These are phyloP conservation scores for Gossypium stocksii DNA, from an alignment of 345 rosid genomes.

Conservation along the genomic window DNA sequence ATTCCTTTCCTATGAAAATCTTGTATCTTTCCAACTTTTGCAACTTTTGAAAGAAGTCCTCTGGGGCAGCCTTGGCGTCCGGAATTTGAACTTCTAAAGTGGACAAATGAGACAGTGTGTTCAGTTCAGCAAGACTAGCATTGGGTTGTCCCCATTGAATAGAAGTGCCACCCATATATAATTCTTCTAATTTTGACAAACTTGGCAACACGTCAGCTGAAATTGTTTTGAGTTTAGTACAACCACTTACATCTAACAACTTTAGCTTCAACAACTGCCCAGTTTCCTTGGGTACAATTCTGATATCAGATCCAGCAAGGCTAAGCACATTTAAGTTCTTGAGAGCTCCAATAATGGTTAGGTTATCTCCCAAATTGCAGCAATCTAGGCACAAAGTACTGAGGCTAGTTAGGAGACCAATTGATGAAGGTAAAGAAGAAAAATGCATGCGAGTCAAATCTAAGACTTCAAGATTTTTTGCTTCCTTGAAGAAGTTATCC, in stretches of 20 bases:
- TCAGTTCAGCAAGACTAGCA: conserved; percentile 20
- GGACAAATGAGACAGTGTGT: conserved; percentile 12
- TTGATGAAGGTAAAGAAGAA: conserved; percentile 5
- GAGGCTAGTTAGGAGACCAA: conserved; percentile 7
- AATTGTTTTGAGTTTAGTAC: conserved; percentile 5
- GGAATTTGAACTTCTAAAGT: conserved; percentile 9
- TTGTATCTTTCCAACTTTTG: neutral
- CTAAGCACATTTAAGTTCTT: conserved; percentile 20
- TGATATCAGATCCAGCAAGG: neutral
- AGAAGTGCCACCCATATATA: conserved; percentile 8
- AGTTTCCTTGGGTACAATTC: conserved; percentile 18
- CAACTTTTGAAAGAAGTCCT: neutral
- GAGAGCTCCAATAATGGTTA: neutral
- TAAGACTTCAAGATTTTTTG: conserved; percentile 23
- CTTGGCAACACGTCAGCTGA: conserved; percentile 9
- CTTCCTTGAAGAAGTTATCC: conserved; percentile 5
- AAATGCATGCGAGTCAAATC: neutral
- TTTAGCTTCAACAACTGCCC: conserved; percentile 10
- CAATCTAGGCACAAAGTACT: conserved; percentile 10
- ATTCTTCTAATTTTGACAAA: conserved; percentile 27
- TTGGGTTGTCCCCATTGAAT: neutral
- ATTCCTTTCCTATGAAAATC: neutral
- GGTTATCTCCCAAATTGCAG: neutral
- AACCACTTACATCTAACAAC: conserved; percentile 7
- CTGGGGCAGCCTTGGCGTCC: neutral